phyloP scores from a whole-genome alignment of 768 basidiomycete species.

The Rhodotorula graminis region DNA sequence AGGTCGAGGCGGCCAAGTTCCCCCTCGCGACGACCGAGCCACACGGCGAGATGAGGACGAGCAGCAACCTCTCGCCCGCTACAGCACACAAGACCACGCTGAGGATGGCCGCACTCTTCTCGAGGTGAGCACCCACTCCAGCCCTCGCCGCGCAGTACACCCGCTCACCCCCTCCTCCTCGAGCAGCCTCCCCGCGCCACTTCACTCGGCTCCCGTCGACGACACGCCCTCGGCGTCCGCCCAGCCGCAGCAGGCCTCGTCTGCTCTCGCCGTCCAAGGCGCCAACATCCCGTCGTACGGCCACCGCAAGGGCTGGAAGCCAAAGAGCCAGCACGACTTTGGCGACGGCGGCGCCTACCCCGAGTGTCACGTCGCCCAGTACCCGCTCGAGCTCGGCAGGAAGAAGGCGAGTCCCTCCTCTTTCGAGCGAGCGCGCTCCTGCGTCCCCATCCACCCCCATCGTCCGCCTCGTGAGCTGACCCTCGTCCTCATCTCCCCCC shows the following conservation, averaged over 20 bases:
- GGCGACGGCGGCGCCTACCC: conserved; percentile 58
- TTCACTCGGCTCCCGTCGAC: conserved; percentile 5
- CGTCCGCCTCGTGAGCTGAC: neutral
- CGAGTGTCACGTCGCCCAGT: conserved; percentile 95
- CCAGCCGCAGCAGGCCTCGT: neutral
- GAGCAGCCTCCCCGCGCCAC: conserved; percentile 33
- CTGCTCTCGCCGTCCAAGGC: neutral
- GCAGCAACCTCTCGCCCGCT: neutral
- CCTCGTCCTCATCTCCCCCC: neutral
- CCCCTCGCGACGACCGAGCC: too few species aligned
- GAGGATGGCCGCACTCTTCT: conserved; percentile 28
- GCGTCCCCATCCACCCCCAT: neutral
- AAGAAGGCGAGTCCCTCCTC: conserved; percentile 57
- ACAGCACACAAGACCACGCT: too few species aligned
- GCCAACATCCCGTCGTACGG: conserved; percentile 73
- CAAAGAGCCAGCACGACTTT: conserved; percentile 73
- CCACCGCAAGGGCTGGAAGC: conserved; percentile 78
- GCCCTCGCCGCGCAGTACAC: neutral
- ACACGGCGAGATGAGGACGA: too few species aligned
- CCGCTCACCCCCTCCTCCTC: neutral
- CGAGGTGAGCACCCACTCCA: neutral
- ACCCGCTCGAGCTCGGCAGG: conserved; percentile 88
- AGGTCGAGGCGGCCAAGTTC: too few species aligned
- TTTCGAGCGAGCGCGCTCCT: too few species aligned
- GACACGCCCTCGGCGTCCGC: neutral